Base-by-base conservation (phyloP, 345 rosid genomes). In the Gossypium bickii region DNA sequence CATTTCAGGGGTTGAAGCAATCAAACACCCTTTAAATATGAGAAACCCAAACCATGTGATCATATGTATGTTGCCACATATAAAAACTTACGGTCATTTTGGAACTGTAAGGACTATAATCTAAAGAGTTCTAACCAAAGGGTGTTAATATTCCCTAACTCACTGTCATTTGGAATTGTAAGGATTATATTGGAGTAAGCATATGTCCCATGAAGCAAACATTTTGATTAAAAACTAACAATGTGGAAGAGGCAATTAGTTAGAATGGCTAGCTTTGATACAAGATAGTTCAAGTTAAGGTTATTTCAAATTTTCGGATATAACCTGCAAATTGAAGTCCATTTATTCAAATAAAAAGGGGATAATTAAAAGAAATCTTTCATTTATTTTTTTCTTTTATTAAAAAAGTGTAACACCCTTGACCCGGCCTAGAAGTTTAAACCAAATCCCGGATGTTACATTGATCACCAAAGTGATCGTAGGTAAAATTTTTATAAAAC, bases 311-410 rank as follows among this genome's bases (percentile, higher is more conserved):
- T 12, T 41, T 61, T 49, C 43, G n/a, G 78, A 73, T 49, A 81
- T 73, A 48, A 76, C 77, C 81, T 83, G 87, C 82, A 80, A 65
- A 48, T 62, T 44, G 18, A 70, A 52, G 43, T 8, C 34, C 10
- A 69, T 52, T 49, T 49, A 16, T 49, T 49, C 7, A 16, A 27
- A 49, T 15, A 51, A 69, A 45, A 20, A 18, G 11, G 3, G 7
- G 22, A 41, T 18, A 65, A 65, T 17, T 1, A 41, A 69, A 13
- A 17, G 24, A 29, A 63, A 52, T 29, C 38, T 29, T 29, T 29
- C 38, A 29, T 29, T 29, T 29, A 29, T 29, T 27, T 2, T n/a
- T 58, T 58, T 4, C 12, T 67, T 9, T 1, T 29, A 29, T 4
- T 29, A 29, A 47, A 17, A 57, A 24, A 24, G 24, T 22, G 22